Conservation (phyloP, 805 yeast species). For the Saturnispora sekii region DNA sequence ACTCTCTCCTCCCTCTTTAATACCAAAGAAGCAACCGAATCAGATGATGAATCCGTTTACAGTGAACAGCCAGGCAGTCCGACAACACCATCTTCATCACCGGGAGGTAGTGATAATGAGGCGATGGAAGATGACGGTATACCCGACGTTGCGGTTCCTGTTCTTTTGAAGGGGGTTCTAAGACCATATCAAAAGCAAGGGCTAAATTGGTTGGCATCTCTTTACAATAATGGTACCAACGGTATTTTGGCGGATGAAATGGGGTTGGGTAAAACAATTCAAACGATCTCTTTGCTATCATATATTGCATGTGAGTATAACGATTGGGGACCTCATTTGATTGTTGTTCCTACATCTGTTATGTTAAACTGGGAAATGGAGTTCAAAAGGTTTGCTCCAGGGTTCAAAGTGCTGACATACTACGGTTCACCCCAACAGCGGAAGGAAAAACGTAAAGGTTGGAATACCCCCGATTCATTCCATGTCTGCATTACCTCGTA, state of each 20-base stretch:
- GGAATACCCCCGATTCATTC: slow-evolving; percentile 94
- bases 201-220: slow-evolving; percentile 90
- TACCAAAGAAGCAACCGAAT: slow-evolving; percentile 10
- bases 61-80: slow-evolving; percentile 19
- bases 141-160: slow-evolving; percentile 71
- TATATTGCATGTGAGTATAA: slow-evolving; percentile 90
- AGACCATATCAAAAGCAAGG: slow-evolving; percentile 95
- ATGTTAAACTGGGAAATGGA: slow-evolving; percentile 99
- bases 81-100: slow-evolving; percentile 30
- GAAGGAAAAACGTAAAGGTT: slow-evolving; percentile 89
- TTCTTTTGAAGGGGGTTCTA: slow-evolving; percentile 66
- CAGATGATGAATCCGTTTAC: slow-evolving; percentile 26
- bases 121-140: slow-evolving; percentile 23
- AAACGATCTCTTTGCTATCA: slow-evolving; percentile 77
- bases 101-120: slow-evolving; percentile 23
- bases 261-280: slow-evolving; percentile 98
- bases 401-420: slow-evolving; percentile 88
- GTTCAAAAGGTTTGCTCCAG: slow-evolving; percentile 96
- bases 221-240: slow-evolving; percentile 85
- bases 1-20: no score
- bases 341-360: slow-evolving; percentile 95
- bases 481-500: slow-evolving; percentile 96
- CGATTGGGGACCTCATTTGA: slow-evolving; percentile 96
- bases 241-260: slow-evolving; percentile 98
- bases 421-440: slow-evolving; percentile 97